These are phyloP conservation scores for Blepharisma japonicum DNA, from an alignment of 73 alveolate species.

Conservation along the genomic window DNA sequence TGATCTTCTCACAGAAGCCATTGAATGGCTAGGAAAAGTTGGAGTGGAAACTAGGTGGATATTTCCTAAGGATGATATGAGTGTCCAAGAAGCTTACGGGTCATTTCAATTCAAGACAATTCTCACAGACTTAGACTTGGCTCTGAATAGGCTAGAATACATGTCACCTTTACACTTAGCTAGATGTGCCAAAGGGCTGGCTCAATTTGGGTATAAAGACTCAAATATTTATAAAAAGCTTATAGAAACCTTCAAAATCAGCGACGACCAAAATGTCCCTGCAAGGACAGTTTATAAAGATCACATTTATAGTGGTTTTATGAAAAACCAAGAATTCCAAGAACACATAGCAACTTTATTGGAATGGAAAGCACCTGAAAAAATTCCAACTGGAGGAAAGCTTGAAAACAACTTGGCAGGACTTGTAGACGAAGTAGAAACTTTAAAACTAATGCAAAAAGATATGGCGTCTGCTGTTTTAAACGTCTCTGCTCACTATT, in stretches of 20 bases:
- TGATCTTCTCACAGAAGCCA: background rate
- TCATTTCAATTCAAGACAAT: background rate
- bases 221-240: background rate
- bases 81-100: background rate
- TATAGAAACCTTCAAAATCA: background rate
- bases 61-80: background rate
- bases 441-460: background rate
- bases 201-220: constrained; percentile 24
- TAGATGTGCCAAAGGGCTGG: constrained; percentile 4
- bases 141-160: background rate
- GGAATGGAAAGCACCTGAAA: constrained; percentile 21
- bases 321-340: background rate
- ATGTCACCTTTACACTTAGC: background rate
- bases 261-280: background rate
- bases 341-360: background rate
- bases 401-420: background rate
- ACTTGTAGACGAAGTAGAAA: background rate
- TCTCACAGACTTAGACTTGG: background rate
- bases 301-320: constrained; percentile 1
- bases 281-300: constrained; percentile 5
- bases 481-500: constrained; percentile 19
- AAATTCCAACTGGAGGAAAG: background rate
- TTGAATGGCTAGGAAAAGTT: constrained; percentile 4
- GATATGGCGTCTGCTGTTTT: constrained; percentile 12
- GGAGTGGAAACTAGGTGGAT: background rate